A percentile compares a stretch with the other conserved stretches of the same genome.
These are phyloP conservation scores for Silybum marianum DNA, from an alignment of 129 eudicot genomes.

Conservation along the genomic window DNA sequence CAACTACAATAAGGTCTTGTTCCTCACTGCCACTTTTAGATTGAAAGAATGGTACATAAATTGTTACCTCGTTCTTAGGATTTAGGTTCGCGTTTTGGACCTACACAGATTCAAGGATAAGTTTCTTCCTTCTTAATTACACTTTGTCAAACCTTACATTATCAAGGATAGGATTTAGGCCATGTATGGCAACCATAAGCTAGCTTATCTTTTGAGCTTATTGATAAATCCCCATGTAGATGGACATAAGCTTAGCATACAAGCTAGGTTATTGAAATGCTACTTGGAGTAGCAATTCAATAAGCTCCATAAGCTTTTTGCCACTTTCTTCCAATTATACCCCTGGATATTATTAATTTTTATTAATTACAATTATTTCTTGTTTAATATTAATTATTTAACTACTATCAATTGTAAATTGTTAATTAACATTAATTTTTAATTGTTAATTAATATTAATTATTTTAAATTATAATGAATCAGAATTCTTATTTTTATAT, in stretches of 20 bases:
- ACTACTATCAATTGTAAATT: too few relatives aligned
- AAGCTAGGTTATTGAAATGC: neutral
- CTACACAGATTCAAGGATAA: neutral
- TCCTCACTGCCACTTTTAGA: too few relatives aligned
- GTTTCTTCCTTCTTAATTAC: neutral
- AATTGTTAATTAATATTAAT: too few relatives aligned
- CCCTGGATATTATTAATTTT: too few relatives aligned
- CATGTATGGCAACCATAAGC: neutral
- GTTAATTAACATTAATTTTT: too few relatives aligned
- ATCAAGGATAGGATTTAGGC: neutral
- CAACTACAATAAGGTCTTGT: too few relatives aligned
- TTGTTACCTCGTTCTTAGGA: too few relatives aligned
- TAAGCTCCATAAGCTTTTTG: neutral
- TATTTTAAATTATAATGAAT: too few relatives aligned
- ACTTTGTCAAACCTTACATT: neutral
- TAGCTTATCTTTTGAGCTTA: neutral
- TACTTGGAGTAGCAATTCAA: neutral
- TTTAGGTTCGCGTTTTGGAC: too few relatives aligned
- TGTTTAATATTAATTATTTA: neutral
- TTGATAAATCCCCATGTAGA: neutral
- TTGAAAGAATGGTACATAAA: too few relatives aligned
- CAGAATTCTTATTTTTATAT: neutral
- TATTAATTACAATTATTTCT: neutral
- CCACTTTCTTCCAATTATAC: neutral
- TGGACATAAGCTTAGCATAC: neutral